Base-by-base conservation (phyloP, 2,329 filamentous ascomycete genomes). In the Hypoxylon sp. region DNA sequence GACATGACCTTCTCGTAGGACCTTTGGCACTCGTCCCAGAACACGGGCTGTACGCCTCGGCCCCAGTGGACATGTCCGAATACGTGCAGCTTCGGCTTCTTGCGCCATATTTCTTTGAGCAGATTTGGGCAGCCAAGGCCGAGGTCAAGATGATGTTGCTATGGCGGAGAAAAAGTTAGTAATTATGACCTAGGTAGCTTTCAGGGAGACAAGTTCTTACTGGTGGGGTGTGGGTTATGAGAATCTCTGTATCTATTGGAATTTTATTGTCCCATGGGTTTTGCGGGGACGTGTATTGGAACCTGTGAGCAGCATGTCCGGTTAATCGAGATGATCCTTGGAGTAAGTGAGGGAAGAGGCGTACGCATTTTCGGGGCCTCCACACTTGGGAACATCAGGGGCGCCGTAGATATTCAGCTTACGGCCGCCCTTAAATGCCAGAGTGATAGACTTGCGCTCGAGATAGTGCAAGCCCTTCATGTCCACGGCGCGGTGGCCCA, bases 1-100 rank as follows among this genome's bases (percentile, higher is more conserved):
- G 77, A 75, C 70, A 83, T 75, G 20, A 91, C 79, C n/a, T 79
- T 77, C 74, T 94, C 91, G 74, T 91, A 92, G 1, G 83, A 83
- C 26, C 77, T 77, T 73, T 96, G 91, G 58, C 85, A 83, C 21
- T 86, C 83, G 72, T 95, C 91, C 81, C 90, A 96, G 74, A 85
- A 89, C 8, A 90, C 81, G 0, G 86, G 74, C 68, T 92, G 86
- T 38, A 78, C 79, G 13, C 92, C 92, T 41, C 89, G 83, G 7
- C 86, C 90, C 69, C 83, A 89, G 76, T 97, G 92, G 20, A 93
- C 83, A 74, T 97, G 92, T 1, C 92, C 92, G 72, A 95, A 96
- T 43, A 96, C 83, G 73, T 96, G 91, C 11, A 96, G 77, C 10
- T 79, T 79, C 0, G 92, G 92, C 60, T 84, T 86, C 9, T 92